Base-by-base conservation (phyloP, 805 yeast genomes). In the Candida maris region DNA sequence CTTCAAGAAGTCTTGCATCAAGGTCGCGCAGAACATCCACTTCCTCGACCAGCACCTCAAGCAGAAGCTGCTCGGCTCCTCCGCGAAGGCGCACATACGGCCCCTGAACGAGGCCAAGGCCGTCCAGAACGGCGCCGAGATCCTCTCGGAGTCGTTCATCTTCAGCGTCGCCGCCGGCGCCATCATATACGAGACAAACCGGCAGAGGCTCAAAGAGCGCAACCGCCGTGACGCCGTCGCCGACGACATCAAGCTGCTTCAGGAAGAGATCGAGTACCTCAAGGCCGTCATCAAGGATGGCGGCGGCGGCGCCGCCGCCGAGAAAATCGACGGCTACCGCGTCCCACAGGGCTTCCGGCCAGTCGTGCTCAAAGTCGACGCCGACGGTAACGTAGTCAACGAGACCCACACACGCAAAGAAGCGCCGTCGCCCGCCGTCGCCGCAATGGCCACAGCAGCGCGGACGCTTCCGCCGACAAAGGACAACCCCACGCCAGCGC, bases 51-150 rank as follows among this genome's bases (percentile, higher is more conserved):
- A 78, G 33, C 63, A 61, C 21, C 61, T 86, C 39, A 71, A 89
- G 34, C 70, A 75, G 72, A 67, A 73, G 25, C 65, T 85, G 28
- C 54, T 77, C 42, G 83, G 84, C 14, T 75, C 71, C 37, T 63
- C 63, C 37, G 64, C 69, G 20, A 57, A 73, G 32, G 74, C 72
- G 48, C 30, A 30, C 9, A 73, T 85, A 6, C 71, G 94, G 32
- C 95, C 95, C 0, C 69, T 86, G 55, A 85, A 85, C 55, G 95
- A 85, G 47, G 75, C 78, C 9, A 80, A 77, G 51, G 95, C 96
- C 24, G 73, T 87, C 28, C 93, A 86, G 40, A 77, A 71, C 40
- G 95, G 95, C 1, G 93, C 95, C 29, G 81, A 72, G 38, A 77
- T 85, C 54, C 61, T 86, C 9, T 81, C 91, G 30, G 95, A 86